phyloP scores from a whole-genome alignment of 2,329 filamentous ascomycete species.

The Fusarium sp. region DNA sequence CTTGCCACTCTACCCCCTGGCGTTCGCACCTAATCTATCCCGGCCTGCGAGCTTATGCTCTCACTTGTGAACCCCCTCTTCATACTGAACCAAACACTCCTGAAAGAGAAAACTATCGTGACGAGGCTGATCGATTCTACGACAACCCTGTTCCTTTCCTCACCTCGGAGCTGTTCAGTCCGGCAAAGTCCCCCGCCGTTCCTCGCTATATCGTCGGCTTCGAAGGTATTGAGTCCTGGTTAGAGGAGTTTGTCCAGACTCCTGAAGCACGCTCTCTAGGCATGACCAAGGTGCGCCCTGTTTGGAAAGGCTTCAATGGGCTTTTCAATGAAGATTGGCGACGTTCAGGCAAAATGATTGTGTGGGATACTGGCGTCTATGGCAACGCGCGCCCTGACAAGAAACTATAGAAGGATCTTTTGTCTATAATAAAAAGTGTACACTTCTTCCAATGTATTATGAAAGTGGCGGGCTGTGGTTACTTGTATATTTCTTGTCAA shows the following conservation, averaged over 20 bases:
- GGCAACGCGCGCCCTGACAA: constrained; percentile 14
- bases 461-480: background rate
- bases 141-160: constrained; percentile 70
- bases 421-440: background rate
- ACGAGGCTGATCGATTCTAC: constrained; percentile 95
- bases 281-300: constrained; percentile 55
- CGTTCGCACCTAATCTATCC: constrained; percentile 85
- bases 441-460: constrained; percentile 6
- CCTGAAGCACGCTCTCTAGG: constrained; percentile 55
- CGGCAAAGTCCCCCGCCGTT: constrained; percentile 42
- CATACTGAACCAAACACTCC: constrained; percentile 67
- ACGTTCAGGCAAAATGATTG: constrained; percentile 65
- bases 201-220: constrained; percentile 72
- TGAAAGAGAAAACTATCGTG: constrained; percentile 76
- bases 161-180: constrained; percentile 59
- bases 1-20: constrained; percentile 97
- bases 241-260: constrained; percentile 59
- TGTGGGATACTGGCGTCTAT: constrained; percentile 66
- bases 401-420: background rate
- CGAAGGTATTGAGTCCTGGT: constrained; percentile 63
- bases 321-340: constrained; percentile 72
- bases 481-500: background rate
- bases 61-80: constrained; percentile 91
- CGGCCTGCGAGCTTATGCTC: constrained; percentile 79
- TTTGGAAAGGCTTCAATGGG: constrained; percentile 70